Conservation (phyloP, 169 alveolate genomes). For the Plasmodium berghei region DNA sequence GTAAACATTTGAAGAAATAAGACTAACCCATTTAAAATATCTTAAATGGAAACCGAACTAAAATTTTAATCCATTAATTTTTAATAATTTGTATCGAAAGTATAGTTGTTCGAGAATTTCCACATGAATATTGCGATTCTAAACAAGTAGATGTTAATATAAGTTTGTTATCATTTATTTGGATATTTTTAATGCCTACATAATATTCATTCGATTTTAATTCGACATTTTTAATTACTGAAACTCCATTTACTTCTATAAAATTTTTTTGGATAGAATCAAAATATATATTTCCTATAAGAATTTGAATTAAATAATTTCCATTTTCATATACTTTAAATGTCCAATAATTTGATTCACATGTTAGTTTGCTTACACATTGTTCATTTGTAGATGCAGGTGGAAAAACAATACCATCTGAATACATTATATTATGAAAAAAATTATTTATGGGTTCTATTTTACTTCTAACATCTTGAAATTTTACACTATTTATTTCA, state of each 20-base stretch:
- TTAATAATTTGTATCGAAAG: constrained; percentile 55
- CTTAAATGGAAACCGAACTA: no score
- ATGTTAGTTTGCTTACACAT: constrained; percentile 38
- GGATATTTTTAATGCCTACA: constrained; percentile 45
- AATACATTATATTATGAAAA: constrained; percentile 21
- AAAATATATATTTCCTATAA: constrained; percentile 46
- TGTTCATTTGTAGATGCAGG: constrained; percentile 74
- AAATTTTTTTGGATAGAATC: constrained; percentile 20
- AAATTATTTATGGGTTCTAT: no score
- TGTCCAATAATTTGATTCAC: constrained; percentile 61
- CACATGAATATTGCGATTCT: constrained; percentile 16
- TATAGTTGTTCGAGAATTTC: constrained; percentile 21
- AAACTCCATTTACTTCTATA: constrained; percentile 66
- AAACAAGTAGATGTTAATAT: constrained; percentile 69
- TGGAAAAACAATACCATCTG: constrained; percentile 69
- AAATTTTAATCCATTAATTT: background rate
- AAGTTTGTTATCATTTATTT: constrained; percentile 22
- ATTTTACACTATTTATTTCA: no score
- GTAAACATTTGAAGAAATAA: no score
- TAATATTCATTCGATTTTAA: constrained; percentile 24
- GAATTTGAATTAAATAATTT: constrained; percentile 42
- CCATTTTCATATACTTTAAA: constrained; percentile 62
- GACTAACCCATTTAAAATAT: no score
- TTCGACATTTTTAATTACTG: constrained; percentile 34
- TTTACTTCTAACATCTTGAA: background rate